Base-by-base conservation (phyloP, 805 yeast species). In the Lachancea sp. region DNA sequence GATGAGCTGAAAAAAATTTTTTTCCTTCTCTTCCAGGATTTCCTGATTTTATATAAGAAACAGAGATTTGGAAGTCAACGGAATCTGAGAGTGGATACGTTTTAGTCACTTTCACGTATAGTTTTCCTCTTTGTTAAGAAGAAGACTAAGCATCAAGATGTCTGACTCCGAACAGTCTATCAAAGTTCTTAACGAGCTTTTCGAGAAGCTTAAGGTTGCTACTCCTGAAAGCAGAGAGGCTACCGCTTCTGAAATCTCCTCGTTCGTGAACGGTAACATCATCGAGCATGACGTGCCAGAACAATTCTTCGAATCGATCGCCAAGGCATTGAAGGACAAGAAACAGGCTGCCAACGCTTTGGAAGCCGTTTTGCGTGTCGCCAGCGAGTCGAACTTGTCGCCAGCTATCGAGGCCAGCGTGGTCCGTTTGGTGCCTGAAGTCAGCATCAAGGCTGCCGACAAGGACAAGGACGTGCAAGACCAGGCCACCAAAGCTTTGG, bases 201-300 rank as follows among this genome's bases (percentile, higher is more conserved):
- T 93, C 76, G 77, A 83, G 73, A 88, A 88, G 78, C 80, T 93
- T 66, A 72, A 91, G 67, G 87, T 93, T 69, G 95, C 98, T 63
- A 66, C 85, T 59, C 70, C 82, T 48, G 96, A 88, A 63, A 82
- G 81, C 67, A 81, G 90, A 70, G 81, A 79, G 52, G 81, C 78
- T 66, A 90, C 95, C 68, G 93, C 96, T 65, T 69, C 84, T 62
- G 87, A 86, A 68, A 86, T 93, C 62, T 80, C 98, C 56, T 78
- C 93, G 52, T 90, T 93, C 78, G 79, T 93, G 72, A 91, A 91
- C 74, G 95, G 96, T 59, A 86, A 91, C 66, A 89, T 90, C 73
- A 90, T 91, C 69, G 99, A 93, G 77, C 98, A 93, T 73, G 98
- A 91, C 74, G 93, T 89, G 57, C 98, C 99, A 63, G 82, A 74